Conservation (phyloP, 805 yeast species). For the Zygosaccharomyces pseudorouxii region DNA sequence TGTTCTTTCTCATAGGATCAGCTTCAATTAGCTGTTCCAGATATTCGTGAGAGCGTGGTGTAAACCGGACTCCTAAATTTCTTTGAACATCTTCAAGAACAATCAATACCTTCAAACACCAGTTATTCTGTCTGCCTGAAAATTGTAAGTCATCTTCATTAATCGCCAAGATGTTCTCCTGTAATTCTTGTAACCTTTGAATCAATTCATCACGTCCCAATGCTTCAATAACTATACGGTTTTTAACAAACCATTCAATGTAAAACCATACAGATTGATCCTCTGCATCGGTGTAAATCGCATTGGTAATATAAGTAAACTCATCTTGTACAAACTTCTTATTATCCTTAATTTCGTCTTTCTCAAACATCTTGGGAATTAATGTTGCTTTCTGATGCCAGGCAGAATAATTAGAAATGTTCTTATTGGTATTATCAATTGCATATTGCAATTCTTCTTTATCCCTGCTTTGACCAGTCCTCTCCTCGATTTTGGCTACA, state of each 20-base stretch:
- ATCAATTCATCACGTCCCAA: constrained; percentile 32
- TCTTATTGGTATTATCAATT: constrained; percentile 67
- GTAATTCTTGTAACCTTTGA: constrained; percentile 43
- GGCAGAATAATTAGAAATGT: constrained; percentile 91
- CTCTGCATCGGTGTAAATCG: constrained; percentile 87
- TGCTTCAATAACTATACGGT: constrained; percentile 28
- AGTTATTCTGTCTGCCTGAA: constrained; percentile 53
- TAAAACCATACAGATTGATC: constrained; percentile 94
- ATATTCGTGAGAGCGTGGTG: constrained; percentile 20
- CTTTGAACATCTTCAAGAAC: constrained; percentile 39
- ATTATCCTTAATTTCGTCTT: constrained; percentile 22
- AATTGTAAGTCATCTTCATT: constrained; percentile 72
- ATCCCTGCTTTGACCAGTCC: constrained; percentile 31
- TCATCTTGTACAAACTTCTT: constrained; percentile 49
- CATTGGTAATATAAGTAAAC: constrained; percentile 65
- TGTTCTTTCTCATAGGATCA: constrained; percentile 63
- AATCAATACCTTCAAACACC: constrained; percentile 69
- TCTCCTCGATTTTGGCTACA: constrained; percentile 36
- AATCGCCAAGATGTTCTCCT: constrained; percentile 52
- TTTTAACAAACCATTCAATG: constrained; percentile 66
- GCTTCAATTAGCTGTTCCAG: constrained; percentile 44
- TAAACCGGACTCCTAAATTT: constrained; percentile 34
- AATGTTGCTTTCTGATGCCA: constrained; percentile 86
- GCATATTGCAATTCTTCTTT: constrained; percentile 68
- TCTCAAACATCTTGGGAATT: constrained; percentile 47